Conservation (phyloP, 495 filamentous ascomycete genomes). For the Penicillium dipodomyicola region DNA sequence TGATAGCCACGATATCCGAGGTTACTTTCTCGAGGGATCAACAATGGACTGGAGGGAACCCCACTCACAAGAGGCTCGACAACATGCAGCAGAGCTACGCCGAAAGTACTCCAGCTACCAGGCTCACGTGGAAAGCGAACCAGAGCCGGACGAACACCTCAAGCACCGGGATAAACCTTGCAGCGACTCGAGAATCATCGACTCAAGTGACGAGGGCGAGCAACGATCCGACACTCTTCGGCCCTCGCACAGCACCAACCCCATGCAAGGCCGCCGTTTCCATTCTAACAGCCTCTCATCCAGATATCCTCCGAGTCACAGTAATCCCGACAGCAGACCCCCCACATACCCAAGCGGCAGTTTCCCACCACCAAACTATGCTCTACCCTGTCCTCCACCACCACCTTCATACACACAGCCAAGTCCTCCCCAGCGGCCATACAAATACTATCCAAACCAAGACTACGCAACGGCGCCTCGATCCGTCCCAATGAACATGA, state of each 20-base stretch:
- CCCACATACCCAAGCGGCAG: conserved; percentile 17
- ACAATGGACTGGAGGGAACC: conserved; percentile 36
- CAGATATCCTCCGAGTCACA: conserved; percentile 9
- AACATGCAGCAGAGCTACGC: conserved; percentile 25
- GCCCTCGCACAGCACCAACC: conserved; percentile 16
- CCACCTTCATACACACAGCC: not conserved
- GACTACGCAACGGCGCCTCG: conserved; percentile 15
- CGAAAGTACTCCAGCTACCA: conserved; percentile 35
- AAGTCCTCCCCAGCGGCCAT: conserved; percentile 6
- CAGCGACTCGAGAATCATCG: conserved; percentile 7
- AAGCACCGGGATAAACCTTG: conserved; percentile 4
- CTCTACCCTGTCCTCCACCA: conserved; percentile 12
- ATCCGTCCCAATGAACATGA: conserved; percentile 17
- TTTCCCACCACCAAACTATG: conserved; percentile 18
- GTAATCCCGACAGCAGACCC: conserved; percentile 6
- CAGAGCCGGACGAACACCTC: conserved; percentile 26
- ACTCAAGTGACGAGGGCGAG: conserved; percentile 25
- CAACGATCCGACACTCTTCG: conserved; percentile 19
- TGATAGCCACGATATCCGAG: conserved; percentile 27
- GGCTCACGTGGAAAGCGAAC: conserved; percentile 41
- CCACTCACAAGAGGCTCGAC: conserved; percentile 33
- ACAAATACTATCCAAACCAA: conserved; percentile 12
- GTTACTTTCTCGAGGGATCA: conserved; percentile 39
- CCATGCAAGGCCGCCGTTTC: conserved; percentile 13
- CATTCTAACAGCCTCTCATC: conserved; percentile 23